Conservation (phyloP, 768 basidiomycete species). For the Suillus decipiens region DNA sequence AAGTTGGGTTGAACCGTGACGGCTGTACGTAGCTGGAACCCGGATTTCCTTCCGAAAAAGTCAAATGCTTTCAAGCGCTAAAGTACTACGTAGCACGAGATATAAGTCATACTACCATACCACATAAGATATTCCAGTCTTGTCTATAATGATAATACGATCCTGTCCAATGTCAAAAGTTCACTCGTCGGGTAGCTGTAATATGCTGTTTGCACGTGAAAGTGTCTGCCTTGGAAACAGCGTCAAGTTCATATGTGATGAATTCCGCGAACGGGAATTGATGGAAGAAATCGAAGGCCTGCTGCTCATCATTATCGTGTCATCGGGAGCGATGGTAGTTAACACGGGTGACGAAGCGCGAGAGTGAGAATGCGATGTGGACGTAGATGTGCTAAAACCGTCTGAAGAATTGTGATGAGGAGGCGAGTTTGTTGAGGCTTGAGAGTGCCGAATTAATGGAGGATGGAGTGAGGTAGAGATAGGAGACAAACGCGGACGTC, state of each 20-base stretch:
- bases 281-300: constrained; percentile 44
- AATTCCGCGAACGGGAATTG: constrained; percentile 61
- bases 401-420: constrained; percentile 25
- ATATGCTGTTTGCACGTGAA: constrained; percentile 37
- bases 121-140: not conserved
- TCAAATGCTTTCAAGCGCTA: not conserved
- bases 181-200: constrained; percentile 14
- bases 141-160: not conserved
- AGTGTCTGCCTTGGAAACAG: constrained; percentile 47
- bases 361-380: constrained; percentile 34
- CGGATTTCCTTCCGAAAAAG: not conserved
- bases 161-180: not conserved
- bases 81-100: not conserved
- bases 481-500: constrained; percentile 27
- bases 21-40: not conserved
- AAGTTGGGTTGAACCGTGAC: too few species aligned
- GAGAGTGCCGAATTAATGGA: constrained; percentile 8
- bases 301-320: constrained; percentile 28
- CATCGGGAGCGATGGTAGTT: constrained; percentile 17
- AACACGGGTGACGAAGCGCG: constrained; percentile 34
- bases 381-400: constrained; percentile 32
- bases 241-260: constrained; percentile 64
- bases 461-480: constrained; percentile 15
- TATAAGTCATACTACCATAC: constrained; percentile 3
- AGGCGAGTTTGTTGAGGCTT: constrained; percentile 15